phyloP scores from a whole-genome alignment of 1,284 basidiomycete genomes.

The Naganishia cerealis region DNA sequence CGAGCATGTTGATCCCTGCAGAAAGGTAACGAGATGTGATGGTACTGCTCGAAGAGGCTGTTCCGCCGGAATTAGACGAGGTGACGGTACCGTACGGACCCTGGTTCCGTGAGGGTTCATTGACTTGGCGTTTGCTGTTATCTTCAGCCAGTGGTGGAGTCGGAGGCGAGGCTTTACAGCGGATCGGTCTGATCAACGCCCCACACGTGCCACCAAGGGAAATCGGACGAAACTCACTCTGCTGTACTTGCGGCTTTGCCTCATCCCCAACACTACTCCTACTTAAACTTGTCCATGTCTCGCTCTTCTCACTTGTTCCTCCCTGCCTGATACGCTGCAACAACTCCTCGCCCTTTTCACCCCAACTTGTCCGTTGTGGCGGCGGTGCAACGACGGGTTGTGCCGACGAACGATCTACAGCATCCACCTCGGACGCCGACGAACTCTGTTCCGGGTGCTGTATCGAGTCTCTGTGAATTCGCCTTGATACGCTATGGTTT shows the following conservation, averaged over 20 bases:
- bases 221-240: neutral
- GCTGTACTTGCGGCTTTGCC: neutral
- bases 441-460: constrained; percentile 9
- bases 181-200: neutral
- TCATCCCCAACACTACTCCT: constrained; percentile 14
- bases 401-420: neutral
- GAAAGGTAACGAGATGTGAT: constrained; percentile 33
- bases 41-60: constrained; percentile 30
- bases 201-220: neutral
- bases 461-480: constrained; percentile 8
- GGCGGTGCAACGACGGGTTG: neutral
- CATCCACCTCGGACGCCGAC: constrained; percentile 13
- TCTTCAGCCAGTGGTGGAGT: neutral
- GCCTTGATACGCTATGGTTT: constrained; percentile 6
- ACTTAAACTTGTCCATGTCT: constrained; percentile 24
- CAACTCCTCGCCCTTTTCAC: constrained; percentile 32
- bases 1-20: constrained; percentile 46
- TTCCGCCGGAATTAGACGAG: constrained; percentile 29
- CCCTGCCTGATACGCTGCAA: constrained; percentile 25
- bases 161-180: neutral
- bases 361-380: constrained; percentile 28
- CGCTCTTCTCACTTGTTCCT: constrained; percentile 24
- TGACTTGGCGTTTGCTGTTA: neutral
- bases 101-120: neutral
- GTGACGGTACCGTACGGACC: constrained; percentile 27